phyloP scores from a whole-genome alignment of 352 stramenopile species.

The Pythium rhizo-oryzae region DNA sequence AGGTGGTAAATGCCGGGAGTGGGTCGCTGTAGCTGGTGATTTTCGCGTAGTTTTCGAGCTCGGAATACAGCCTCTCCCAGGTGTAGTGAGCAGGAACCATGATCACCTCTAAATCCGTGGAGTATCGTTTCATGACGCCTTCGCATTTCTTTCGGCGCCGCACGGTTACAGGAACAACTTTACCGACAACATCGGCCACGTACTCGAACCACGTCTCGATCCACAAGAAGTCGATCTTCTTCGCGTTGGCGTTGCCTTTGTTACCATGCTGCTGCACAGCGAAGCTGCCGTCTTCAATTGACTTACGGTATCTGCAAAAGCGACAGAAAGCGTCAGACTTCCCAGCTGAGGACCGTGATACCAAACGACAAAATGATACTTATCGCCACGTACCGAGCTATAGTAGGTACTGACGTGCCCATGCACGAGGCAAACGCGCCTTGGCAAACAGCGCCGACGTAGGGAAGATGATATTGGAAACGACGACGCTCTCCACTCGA shows the following conservation, averaged over 20 bases:
- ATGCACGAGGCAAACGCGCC: not conserved
- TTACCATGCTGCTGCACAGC: not conserved
- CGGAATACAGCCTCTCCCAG: not conserved
- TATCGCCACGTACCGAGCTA: not conserved
- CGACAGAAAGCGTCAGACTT: not conserved
- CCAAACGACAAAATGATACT: not conserved
- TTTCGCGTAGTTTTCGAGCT: not conserved
- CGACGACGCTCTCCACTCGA: not conserved
- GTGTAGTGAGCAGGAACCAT: not conserved
- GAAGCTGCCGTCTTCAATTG: not conserved
- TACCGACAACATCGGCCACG: not conserved
- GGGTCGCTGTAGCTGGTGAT: not conserved
- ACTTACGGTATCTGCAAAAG: not conserved
- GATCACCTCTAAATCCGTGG: not conserved
- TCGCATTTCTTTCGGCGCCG: not conserved
- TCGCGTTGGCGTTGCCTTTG: not conserved
- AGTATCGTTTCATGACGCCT: not conserved
- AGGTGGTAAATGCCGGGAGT: not conserved
- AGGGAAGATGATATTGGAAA: constrained; percentile 1
- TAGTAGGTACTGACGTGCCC: not conserved
- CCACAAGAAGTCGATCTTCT: not conserved
- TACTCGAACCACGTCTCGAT: not conserved
- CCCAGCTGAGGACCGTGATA: not conserved
- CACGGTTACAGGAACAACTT: not conserved
- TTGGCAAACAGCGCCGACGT: not conserved